Evolutionary conservation across 192 early-diverging fungal genomes (phyloP).

Genomic region (Backusella psychrophila): DNA sequence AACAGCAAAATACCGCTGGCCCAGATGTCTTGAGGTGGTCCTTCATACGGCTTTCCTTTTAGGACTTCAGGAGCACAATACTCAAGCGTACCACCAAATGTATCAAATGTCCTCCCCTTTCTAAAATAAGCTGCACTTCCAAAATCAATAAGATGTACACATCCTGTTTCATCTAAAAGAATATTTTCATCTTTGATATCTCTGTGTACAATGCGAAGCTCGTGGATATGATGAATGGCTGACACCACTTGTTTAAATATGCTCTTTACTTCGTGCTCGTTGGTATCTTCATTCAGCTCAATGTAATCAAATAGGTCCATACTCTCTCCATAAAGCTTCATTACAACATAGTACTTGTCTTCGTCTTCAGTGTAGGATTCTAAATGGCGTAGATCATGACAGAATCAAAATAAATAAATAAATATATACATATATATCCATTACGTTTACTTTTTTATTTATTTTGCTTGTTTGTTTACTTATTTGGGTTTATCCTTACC

Average conservation of each 20-base stretch:
- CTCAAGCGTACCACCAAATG: conserved; percentile 81
- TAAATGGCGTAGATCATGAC: conserved; percentile 1
- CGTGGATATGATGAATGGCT: conserved; percentile 50
- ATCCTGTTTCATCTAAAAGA: conserved; percentile 57
- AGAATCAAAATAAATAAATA: not conserved
- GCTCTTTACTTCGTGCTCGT: conserved; percentile 29
- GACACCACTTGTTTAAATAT: conserved; percentile 42
- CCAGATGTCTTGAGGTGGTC: conserved; percentile 94
- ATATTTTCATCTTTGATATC: conserved; percentile 92
- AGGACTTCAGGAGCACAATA: conserved; percentile 83
- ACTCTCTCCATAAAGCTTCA: conserved; percentile 47
- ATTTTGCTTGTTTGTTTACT: conserved; percentile 45
- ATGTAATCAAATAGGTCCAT: conserved; percentile 54
- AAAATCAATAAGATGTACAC: conserved; percentile 80
- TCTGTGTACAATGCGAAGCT: conserved; percentile 60
- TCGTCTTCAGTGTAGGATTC: conserved; percentile 70
- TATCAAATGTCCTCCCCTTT: conserved; percentile 54
- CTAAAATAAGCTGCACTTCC: conserved; percentile 75
- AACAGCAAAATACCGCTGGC: conserved; percentile 82
- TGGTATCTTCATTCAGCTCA: conserved; percentile 43
- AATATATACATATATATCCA: not conserved
- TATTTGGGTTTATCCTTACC: conserved; percentile 7
- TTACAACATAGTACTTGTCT: conserved; percentile 63
- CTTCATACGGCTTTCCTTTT: conserved; percentile 76
- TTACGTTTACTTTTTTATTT: conserved; percentile 24